phyloP scores from a whole-genome alignment of 805 yeast species.

The Pachysolen tannophilus region DNA sequence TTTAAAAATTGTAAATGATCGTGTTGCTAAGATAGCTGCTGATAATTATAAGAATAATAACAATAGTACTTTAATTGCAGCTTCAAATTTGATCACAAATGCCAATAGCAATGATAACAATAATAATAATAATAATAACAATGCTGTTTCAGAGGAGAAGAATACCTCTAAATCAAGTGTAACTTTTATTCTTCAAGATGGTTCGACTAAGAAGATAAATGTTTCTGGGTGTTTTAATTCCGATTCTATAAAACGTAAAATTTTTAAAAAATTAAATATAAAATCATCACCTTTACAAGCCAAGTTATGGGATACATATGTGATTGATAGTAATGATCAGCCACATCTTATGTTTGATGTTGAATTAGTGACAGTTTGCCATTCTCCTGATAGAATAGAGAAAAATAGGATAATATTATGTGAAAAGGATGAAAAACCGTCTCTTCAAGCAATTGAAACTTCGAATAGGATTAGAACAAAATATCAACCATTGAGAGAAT shows the following conservation, averaged over 20 bases:
- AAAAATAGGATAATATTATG: constrained; percentile 67
- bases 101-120: neutral
- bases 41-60: constrained; percentile 2
- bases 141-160: constrained; percentile 8
- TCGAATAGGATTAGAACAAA: constrained; percentile 38
- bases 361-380: constrained; percentile 77
- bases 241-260: constrained; percentile 63
- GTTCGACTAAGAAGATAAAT: constrained; percentile 58
- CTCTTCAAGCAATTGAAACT: constrained; percentile 47
- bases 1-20: neutral
- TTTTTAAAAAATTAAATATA: constrained; percentile 46
- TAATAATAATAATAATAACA: constrained; percentile 2
- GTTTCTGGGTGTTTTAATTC: constrained; percentile 78
- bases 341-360: constrained; percentile 57
- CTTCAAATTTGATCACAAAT: constrained; percentile 3
- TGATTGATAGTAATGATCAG: constrained; percentile 35
- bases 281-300: neutral
- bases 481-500: constrained; percentile 1
- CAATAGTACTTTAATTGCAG: constrained; percentile 5
- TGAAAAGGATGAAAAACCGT: constrained; percentile 54
- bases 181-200: constrained; percentile 70
- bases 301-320: constrained; percentile 53
- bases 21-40: neutral
- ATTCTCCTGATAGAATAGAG: constrained; percentile 62
- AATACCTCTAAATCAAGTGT: constrained; percentile 26